Base-by-base conservation (phyloP, 495 filamentous ascomycete species). In the Penicillium steckii region DNA sequence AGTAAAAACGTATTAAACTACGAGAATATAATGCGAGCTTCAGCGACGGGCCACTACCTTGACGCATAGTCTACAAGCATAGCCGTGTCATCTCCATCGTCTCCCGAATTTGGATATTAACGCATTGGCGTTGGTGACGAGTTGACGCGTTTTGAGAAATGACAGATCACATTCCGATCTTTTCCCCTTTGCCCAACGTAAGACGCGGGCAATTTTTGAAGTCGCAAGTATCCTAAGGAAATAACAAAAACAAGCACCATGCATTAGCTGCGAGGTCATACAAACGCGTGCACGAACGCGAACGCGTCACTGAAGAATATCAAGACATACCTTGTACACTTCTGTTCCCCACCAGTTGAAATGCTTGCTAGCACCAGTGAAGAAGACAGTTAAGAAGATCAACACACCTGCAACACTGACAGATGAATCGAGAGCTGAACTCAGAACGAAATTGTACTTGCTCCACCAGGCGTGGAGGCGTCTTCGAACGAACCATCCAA, bases 401-500 rank as follows among this genome's bases (percentile, higher is more conserved):
- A 92, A 74, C 10, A 92, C 84, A 1, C 92, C 80, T 0, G 84
- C 86, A 54, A 90, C 84, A 2, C 90, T 87, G 8, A 93, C 66
- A 0, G 87, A 86, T 1, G 88, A 90, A 48, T 95, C 90, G 46
- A 94, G 72, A 9, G 88, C 89, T 1, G 89, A 88, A 46, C 80
- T 84, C 46, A 94, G 70, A 8, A 88, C 91, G 82, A 91, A 91
- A 27, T 87, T 93, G 63, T 93, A 95, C 65, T 92, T 93, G 0
- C 77, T 80, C 89, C 88, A 92, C 90, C 90, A 95, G 6, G 70
- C 80, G 8, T 57, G 61, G 3, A 80, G 77, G 9, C 83, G 72
- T 12, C 74, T 82, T 48, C 80, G 75, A 40, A 95, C 77, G 6
- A 84, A 50, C 55, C 83, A 48, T 3, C 61, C 59, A 65, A 94